Base-by-base conservation (phyloP, 2,329 filamentous ascomycete species). In the Pseudogymnoascus sp. region DNA sequence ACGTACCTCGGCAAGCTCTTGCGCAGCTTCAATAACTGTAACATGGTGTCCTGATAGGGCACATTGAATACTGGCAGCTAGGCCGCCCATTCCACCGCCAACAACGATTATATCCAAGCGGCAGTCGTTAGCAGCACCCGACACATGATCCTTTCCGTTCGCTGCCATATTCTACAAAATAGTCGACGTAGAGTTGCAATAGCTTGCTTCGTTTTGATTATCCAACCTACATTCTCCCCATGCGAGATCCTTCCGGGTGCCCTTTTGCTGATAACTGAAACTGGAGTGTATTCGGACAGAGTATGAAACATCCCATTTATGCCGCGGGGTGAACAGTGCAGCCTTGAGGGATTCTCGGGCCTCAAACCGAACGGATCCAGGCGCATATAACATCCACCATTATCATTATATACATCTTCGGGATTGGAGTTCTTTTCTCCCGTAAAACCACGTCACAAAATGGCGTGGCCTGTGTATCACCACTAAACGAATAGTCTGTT, bases 41-140 rank as follows among this genome's bases (percentile, higher is more conserved):
- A 77, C 74, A 21, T 67, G 61, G 59, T 77, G 75, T 2, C 68
- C 68, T 2, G 67, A 65, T 26, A 69, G 63, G 8, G 65, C 52
- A 30, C 65, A 62, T 5, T 67, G 60, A 10, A 70, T 69, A 38
- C 67, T 67, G n/a, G 75, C 73, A n/a, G 74, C 72, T 6, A 83
- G 71, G 3, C 81, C 81, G 18, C 79, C 78, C 18, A 83, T 73
- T 7, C 81, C 81, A 9, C 79, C 81, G n/a, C 81, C 81, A 19
- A 81, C 75, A 23, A 83, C 71, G 21, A 82, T 73, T 26, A 81
- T 62, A 33, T 52, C 26, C 26, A 52, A 30, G 5, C 26, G 21
- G n/a, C 9, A 30, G 13, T 26, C 5, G 4, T 52, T 52, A 8
- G 26, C 13, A 19, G 9, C 45, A 18, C 19, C 21, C 19, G 45